Base-by-base conservation (phyloP, 805 yeast species). In the Monosporozyma unispora region DNA sequence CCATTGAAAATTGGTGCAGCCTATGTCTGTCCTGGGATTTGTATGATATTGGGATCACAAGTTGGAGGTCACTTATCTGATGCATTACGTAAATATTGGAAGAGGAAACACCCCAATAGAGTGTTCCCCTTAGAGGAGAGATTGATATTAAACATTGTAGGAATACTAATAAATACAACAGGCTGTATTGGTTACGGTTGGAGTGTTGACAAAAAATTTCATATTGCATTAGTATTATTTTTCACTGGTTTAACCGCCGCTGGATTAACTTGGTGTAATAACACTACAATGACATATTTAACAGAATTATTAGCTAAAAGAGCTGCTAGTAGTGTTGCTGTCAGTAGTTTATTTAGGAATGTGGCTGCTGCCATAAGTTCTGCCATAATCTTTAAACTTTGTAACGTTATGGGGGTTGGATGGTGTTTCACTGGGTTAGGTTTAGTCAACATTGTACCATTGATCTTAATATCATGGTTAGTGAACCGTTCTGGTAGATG, bases 401-500 rank as follows among this genome's bases (percentile, higher is more conserved):
- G 64, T 12, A 46, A 55, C 12, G 53, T 52, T 25, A 70, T 69
- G 75, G 80, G 80, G 0, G 66, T 65, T 49, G 80, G 80, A 0
- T 76, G 80, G 80, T 75, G 79, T 51, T 78, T 76, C 51, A 75
- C 79, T 0, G 80, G 79, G 0, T 57, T 76, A n/a, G 79, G 75
- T 10, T 48, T 69, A 7, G 55, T 67, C 33, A 66, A 65, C 46
- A n/a, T 63, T 9, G 49, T 67, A 14, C 53, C 68, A 4, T 48
- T 61, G 12, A 27, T 51, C 14, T 58, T 59, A 5, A 56, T 59
- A 8, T 31, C 52, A 8, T 58, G 54, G 43, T 46, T 66, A 35
- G 52, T 64, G n/a, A 51, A 48, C 12, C 50, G 46, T 29, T 52
- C 58, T 21, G 54, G 57, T 3, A 40, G 39, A 16, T 58, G 58